Conservation (phyloP, 768 basidiomycete genomes). For the Goffeauzyma gilvescens region DNA sequence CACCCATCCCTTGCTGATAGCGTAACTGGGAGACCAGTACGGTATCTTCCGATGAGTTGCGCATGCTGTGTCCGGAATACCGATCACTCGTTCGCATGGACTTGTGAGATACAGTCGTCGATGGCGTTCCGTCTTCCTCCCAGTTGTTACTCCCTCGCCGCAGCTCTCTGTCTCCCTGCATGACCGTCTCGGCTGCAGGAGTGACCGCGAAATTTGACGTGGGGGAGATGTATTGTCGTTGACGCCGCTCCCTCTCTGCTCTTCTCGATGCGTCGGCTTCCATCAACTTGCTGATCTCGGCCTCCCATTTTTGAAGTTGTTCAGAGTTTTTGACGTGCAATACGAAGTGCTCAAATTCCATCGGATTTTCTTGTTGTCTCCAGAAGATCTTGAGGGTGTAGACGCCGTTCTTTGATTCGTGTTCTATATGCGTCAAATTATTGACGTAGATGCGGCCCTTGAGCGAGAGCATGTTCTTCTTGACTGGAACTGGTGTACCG, state of each 20-base stretch:
- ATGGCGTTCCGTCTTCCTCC: conserved; percentile 12
- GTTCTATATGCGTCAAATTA: conserved; percentile 35
- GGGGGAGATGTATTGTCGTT: conserved; percentile 32
- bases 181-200: conserved; percentile 18
- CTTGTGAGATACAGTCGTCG: neutral
- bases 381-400: conserved; percentile 77
- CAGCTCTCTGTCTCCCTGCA: conserved; percentile 1
- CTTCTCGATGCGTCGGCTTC: conserved; percentile 39
- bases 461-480: conserved; percentile 60
- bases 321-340: conserved; percentile 83
- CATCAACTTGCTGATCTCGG: conserved; percentile 70
- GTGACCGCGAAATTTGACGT: conserved; percentile 24
- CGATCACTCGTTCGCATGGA: no score
- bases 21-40: no score
- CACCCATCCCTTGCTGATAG: no score
- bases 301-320: conserved; percentile 80
- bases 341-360: conserved; percentile 65
- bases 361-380: conserved; percentile 68
- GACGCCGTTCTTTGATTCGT: conserved; percentile 28
- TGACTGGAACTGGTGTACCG: conserved; percentile 44
- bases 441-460: conserved; percentile 95
- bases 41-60: no score
- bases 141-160: conserved; percentile 1
- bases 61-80: no score
- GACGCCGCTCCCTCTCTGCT: conserved; percentile 33